Percentiles rank a stretch among this genome's conserved stretches.
Conservation (phyloP, 2,329 filamentous ascomycete genomes). For the Aspergillus sclerotialis region DNA sequence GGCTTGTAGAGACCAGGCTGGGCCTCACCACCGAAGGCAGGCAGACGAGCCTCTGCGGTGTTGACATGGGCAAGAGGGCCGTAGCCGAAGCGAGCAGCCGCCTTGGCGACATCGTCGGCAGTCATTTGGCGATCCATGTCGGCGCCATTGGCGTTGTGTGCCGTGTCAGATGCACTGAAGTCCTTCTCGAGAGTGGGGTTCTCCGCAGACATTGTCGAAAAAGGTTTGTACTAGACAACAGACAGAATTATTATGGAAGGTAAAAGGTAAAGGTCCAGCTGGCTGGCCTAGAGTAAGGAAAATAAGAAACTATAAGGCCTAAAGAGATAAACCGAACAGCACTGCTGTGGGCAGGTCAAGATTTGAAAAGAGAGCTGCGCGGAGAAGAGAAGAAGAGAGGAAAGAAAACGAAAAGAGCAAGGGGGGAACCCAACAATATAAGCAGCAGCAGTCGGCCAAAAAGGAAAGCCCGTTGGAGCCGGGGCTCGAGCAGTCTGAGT, state of each 20-base stretch:
- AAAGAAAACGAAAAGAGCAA: slow-evolving; percentile 8
- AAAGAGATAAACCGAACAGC: neutral
- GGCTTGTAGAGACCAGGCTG: slow-evolving; percentile 64
- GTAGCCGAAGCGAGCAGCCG: slow-evolving; percentile 43
- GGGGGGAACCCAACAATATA: slow-evolving; percentile 1
- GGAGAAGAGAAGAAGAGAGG: slow-evolving; percentile 8
- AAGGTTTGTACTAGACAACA: slow-evolving; percentile 3
- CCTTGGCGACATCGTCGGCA: slow-evolving; percentile 36
- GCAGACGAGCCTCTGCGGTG: slow-evolving; percentile 40
- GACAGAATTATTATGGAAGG: slow-evolving; percentile 2
- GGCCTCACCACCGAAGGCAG: slow-evolving; percentile 65
- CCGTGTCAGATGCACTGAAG: slow-evolving; percentile 9
- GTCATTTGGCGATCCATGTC: slow-evolving; percentile 30
- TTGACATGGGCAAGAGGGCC: slow-evolving; percentile 46
- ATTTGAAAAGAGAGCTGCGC: slow-evolving; percentile 1
- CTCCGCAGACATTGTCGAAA: slow-evolving; percentile 19
- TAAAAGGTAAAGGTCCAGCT: slow-evolving; percentile 15
- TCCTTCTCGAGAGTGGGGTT: slow-evolving; percentile 26
- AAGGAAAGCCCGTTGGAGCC: slow-evolving; percentile 1
- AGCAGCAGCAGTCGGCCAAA: neutral
- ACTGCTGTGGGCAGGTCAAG: slow-evolving; percentile 6
- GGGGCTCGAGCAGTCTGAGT: neutral
- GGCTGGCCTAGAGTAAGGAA: slow-evolving; percentile 23
- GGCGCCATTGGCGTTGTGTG: slow-evolving; percentile 1
- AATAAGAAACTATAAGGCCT: slow-evolving; percentile 16